phyloP scores from a whole-genome alignment of 371 early-diverging fungal genomes.

The Apophysomyces variabilis region DNA sequence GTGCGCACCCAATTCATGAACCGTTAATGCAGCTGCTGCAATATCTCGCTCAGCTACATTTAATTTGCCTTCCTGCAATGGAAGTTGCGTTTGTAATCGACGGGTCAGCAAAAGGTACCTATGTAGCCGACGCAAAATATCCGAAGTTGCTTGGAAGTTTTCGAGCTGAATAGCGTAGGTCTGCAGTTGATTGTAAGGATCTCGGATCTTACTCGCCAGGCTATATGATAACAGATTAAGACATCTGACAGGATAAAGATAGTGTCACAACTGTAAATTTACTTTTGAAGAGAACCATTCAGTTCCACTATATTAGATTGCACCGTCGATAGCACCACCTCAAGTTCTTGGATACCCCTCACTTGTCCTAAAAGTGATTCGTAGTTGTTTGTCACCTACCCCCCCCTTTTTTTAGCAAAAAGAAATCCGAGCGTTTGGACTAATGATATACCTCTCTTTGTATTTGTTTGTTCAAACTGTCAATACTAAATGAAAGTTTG shows the following conservation, averaged over 20 bases:
- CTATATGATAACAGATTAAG: conserved; percentile 26
- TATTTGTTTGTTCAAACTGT: conserved; percentile 77
- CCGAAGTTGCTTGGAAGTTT: conserved; percentile 65
- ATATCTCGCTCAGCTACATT: conserved; percentile 55
- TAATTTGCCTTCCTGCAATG: conserved; percentile 19
- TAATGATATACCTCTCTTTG: conserved; percentile 66
- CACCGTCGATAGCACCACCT: conserved; percentile 58
- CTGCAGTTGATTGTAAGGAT: conserved; percentile 66
- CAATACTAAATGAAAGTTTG: conserved; percentile 74
- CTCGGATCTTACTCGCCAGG: conserved; percentile 61
- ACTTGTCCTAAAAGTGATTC: conserved; percentile 74
- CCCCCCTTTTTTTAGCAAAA: neutral
- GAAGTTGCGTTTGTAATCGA: conserved; percentile 65
- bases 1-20: conserved; percentile 54
- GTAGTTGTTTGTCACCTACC: conserved; percentile 72
- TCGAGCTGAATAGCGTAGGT: conserved; percentile 65
- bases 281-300: conserved; percentile 68
- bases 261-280: neutral
- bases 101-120: conserved; percentile 67
- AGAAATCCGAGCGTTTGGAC: neutral
- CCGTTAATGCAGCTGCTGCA: conserved; percentile 60
- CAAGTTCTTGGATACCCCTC: conserved; percentile 70
- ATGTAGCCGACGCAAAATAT: conserved; percentile 66
- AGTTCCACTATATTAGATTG: conserved; percentile 58
- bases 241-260: neutral